Conservation (phyloP, 129 eudicot species). For the Heracleum sosnowskyi region DNA sequence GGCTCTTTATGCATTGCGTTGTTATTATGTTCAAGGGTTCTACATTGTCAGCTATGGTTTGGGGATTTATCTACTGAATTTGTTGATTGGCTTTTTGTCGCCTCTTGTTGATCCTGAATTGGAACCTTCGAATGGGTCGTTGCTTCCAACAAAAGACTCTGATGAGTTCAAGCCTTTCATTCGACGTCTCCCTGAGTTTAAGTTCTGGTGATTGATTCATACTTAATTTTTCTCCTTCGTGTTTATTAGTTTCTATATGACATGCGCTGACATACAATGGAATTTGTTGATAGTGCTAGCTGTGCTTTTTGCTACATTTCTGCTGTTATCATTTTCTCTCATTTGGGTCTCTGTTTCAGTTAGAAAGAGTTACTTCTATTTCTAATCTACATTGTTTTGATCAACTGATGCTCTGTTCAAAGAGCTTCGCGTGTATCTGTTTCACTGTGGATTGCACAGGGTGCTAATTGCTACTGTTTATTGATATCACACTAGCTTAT, state of each 20-base stretch:
- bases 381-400: not conserved
- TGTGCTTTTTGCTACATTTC: not conserved
- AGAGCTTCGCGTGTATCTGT: not conserved
- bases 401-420: not conserved
- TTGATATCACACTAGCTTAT: not conserved
- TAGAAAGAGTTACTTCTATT: not conserved
- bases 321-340: no score
- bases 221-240: not conserved
- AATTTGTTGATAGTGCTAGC: not conserved
- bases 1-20: constrained; percentile 43
- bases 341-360: not conserved
- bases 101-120: constrained; percentile 88
- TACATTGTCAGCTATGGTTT: constrained; percentile 68
- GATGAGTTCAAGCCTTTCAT: constrained; percentile 87
- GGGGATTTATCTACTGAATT: constrained; percentile 72
- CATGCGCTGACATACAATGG: not conserved
- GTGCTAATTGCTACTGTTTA: not conserved
- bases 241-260: not conserved
- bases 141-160: constrained; percentile 61
- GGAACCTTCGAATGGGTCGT: constrained; percentile 55
- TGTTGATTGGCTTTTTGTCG: constrained; percentile 85
- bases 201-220: constrained; percentile 58
- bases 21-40: constrained; percentile 59
- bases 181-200: constrained; percentile 87
- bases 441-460: not conserved